These are phyloP conservation scores for Ulvella scutata DNA, from an alignment of 139 green algal genomes.

Conservation along the genomic window DNA sequence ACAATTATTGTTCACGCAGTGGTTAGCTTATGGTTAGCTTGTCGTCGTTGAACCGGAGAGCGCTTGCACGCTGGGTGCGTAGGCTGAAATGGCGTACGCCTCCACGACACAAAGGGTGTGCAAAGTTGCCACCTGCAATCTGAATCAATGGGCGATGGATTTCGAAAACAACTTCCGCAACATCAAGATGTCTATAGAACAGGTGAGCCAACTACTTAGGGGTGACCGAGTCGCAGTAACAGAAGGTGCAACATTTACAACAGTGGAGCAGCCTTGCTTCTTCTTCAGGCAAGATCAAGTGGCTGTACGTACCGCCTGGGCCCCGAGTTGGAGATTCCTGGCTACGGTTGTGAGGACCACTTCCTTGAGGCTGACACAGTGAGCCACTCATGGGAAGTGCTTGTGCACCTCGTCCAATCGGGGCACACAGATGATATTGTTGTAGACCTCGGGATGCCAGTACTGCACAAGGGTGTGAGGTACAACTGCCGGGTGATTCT, in stretches of 20 bases:
- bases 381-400: conserved; percentile 73
- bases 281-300: not conserved
- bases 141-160: conserved; percentile 97
- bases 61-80: no score
- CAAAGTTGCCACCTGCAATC: conserved; percentile 80
- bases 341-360: conserved; percentile 98
- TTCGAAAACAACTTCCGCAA: conserved; percentile 83
- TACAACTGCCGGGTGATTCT: conserved; percentile 89
- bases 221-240: not conserved
- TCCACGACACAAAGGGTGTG: conserved; percentile 13
- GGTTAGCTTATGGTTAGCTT: no score
- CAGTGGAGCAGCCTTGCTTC: not conserved
- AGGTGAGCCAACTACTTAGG: conserved; percentile 17
- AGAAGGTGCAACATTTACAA: not conserved
- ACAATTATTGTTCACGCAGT: no score
- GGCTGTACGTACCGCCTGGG: conserved; percentile 35
- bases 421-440: conserved; percentile 63
- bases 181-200: conserved; percentile 57
- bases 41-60: no score
- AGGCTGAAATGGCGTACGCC: no score
- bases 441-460: conserved; percentile 81
- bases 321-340: conserved; percentile 86
- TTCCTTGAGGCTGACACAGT: conserved; percentile 87
- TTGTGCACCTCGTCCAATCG: conserved; percentile 32
- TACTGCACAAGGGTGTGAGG: conserved; percentile 70